Evolutionary conservation across 225 moss, liverwort and hornwort genomes (phyloP), one percentile per base, ranked within the genome.

Genomic region (Bryum argenteum): DNA sequence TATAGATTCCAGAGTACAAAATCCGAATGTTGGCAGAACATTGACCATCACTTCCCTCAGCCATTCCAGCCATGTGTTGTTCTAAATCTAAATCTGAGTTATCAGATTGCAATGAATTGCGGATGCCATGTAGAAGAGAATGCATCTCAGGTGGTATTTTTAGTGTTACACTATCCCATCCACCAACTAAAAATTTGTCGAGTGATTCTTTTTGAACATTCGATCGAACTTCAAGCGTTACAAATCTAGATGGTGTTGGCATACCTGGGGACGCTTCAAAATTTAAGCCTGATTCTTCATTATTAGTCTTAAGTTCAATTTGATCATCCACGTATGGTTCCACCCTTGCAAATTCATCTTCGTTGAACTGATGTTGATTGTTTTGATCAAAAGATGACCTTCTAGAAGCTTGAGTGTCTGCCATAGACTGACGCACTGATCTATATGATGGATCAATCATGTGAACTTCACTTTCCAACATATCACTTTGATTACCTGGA

Each of bases 111-210:
- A 80, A 20, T 17, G 77, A 78, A 20, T 80, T 80, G 21, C 69
- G 72, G 6, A 78, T 75, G 9, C 75, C 69, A 55, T 84, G 81
- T 33, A 84, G 52, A 8, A 81, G 58, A 20, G 78, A 67, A 70
- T 78, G 84, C 74, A 84, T 75, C 75, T 84, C 78, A 59, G 78
- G 78, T 16, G 84, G 84, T 75, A 75, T 75, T 70, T 81, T 78
- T 24, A 84, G n/a, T 41, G 84, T 81, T 23, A 84, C 71, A 70
- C 84, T 84, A 66, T 84, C 81, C 84, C 84, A 84, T 19, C 81
- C 81, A 64, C 84, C 84, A 51, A 78, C 75, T 65, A 84, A 71
- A 59, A 84, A 84, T 54, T 84, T 84, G 65, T 84, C 78, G 1
- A 84, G 64, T 65, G 78, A 78, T 65, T 84, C 84, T 24, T 80